Evolutionary conservation across 495 filamentous ascomycete genomes (phyloP), one percentile per base, ranked within the genome.

Genomic region (Talaromyces wortmannii): DNA sequence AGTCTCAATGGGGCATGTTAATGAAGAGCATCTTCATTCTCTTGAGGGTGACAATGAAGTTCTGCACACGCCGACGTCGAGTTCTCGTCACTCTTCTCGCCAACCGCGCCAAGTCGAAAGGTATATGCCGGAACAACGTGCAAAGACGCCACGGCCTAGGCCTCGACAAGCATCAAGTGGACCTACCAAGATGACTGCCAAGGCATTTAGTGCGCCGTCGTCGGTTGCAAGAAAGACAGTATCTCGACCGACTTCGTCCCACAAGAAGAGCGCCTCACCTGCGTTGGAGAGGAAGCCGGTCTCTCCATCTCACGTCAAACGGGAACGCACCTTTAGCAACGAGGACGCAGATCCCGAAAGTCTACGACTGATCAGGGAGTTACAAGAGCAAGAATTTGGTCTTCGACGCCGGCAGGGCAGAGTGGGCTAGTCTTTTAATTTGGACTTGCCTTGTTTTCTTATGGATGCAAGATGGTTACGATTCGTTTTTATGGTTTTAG

Each of bases 341-440:
- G 52, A 53, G 18, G 52, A 53, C 31, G 71, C 74, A 50, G 79
- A 83, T 62, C 71, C 74, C 18, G 75, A 78, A 59, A 83, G 78
- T 59, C 54, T 83, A 55, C 76, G 72, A 43, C 58, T 85, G 23
- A 83, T 83, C 53, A 74, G 76, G 56, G 73, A 80, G 64, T 58
- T 86, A 45, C 79, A 82, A 62, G 79, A 80, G 59, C 73, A 81
- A 55, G 82, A 84, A 48, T 79, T 79, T 57, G 79, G 82, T 7
- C 64, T 86, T 55, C 69, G 83, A 52, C 74, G 77, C 61, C 72
- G 79, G 53, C 61, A 61, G 2, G 57, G 68, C 53, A 53, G 72
- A 56, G 60, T 65, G 52, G 60, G 51, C 10, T 15, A 15, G 3
- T 52, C 33, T 31, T 11, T 11, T 30, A 43, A 31, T 11, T 29